A percentile compares a stretch with the other conserved stretches of the same genome.
phyloP scores from a whole-genome alignment of 148 eudicot species.

The Pharnaceum exiguum region DNA sequence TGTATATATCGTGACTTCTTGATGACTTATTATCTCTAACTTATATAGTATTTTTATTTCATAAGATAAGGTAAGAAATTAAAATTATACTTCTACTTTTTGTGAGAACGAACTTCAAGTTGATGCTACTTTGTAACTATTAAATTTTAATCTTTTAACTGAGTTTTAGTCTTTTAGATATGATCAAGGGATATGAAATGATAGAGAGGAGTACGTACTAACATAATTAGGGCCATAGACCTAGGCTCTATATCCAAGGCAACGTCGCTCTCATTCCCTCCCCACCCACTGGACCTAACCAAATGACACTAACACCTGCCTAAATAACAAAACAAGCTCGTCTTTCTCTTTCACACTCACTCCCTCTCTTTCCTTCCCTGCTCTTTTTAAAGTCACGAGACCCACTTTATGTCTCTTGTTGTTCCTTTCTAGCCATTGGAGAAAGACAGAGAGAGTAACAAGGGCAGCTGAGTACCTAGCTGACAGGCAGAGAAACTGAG shows the following conservation, averaged over 20 bases:
- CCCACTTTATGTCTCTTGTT: slow-evolving; percentile 28
- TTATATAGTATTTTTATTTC: too few relatives aligned
- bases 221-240: slow-evolving; percentile 26
- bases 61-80: too few relatives aligned
- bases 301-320: slow-evolving; percentile 33
- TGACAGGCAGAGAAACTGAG: slow-evolving; percentile 48
- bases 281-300: slow-evolving; percentile 34
- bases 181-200: slow-evolving; percentile 6
- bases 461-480: slow-evolving; percentile 11
- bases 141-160: too few relatives aligned
- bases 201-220: slow-evolving; percentile 8
- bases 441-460: slow-evolving; percentile 13
- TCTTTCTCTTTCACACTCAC: slow-evolving; percentile 1
- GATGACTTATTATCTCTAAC: too few relatives aligned
- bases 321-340: neutral
- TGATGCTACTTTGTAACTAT: too few relatives aligned
- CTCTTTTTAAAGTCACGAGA: slow-evolving; percentile 63
- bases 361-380: neutral
- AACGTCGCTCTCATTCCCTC: slow-evolving; percentile 47
- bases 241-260: slow-evolving; percentile 24
- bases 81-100: too few relatives aligned
- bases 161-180: too few relatives aligned
- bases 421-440: slow-evolving; percentile 29
- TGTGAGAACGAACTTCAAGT: too few relatives aligned
- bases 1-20: too few relatives aligned